Conservation (phyloP, 768 basidiomycete species). For the Daedaleopsis sinensis region DNA sequence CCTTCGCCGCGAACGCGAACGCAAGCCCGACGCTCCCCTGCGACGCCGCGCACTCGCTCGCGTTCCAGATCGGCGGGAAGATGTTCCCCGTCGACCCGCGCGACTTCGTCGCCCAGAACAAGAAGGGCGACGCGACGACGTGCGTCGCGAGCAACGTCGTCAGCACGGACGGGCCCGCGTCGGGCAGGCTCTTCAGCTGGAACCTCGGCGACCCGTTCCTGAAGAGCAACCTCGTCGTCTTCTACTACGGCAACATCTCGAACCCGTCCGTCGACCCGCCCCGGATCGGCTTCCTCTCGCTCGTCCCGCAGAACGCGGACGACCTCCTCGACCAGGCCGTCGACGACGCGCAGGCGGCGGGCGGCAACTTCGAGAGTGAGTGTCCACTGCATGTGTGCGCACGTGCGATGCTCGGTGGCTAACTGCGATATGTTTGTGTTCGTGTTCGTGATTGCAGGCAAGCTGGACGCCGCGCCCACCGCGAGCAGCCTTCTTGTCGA, state of each 20-base stretch:
- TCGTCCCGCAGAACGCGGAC: constrained; percentile 60
- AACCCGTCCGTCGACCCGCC: constrained; percentile 71
- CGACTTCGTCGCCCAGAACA: constrained; percentile 59
- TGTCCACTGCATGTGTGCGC: not conserved
- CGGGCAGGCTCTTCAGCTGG: constrained; percentile 71
- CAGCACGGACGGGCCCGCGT: constrained; percentile 63
- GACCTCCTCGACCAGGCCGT: constrained; percentile 43
- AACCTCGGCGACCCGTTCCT: constrained; percentile 78
- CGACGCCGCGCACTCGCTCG: constrained; percentile 58
- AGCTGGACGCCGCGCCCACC: constrained; percentile 13
- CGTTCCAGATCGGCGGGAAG: constrained; percentile 71
- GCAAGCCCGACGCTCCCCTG: constrained; percentile 52
- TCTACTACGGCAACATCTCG: constrained; percentile 73
- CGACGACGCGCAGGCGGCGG: constrained; percentile 30
- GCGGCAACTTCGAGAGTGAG: constrained; percentile 22
- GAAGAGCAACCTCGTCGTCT: constrained; percentile 76
- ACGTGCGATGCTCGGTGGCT: not conserved
- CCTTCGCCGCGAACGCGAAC: constrained; percentile 23
- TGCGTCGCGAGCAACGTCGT: constrained; percentile 60
- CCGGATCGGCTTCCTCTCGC: constrained; percentile 71
- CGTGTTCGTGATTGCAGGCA: constrained; percentile 1
- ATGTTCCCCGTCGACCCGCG: constrained; percentile 78
- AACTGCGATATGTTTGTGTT: not conserved
- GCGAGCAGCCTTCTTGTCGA: constrained; percentile 13
- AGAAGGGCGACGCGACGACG: constrained; percentile 37